Percentiles rank a stretch among this genome's conserved stretches.
phyloP scores from a whole-genome alignment of 2,329 filamentous ascomycete genomes.

The Trichophyton mentagrophytes region DNA sequence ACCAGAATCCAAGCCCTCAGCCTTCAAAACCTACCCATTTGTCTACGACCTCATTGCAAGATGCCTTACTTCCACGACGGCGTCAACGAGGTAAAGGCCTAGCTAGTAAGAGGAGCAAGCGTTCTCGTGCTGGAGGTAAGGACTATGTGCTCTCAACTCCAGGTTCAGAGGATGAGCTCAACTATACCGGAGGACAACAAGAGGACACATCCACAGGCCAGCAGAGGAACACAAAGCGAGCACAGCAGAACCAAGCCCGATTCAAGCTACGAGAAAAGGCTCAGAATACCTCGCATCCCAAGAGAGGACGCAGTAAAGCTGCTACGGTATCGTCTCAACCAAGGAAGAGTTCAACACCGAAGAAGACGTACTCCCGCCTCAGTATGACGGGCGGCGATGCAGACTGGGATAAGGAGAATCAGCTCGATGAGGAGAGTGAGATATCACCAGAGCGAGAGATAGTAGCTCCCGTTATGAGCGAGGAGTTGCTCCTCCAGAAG shows the following conservation, averaged over 20 bases:
- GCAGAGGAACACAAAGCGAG: background rate
- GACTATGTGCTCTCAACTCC: background rate
- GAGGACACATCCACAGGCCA: background rate
- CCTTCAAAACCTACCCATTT: background rate
- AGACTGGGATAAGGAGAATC: constrained; percentile 3
- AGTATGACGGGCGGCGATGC: background rate
- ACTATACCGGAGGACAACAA: background rate
- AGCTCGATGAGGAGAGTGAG: background rate
- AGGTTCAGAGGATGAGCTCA: constrained; percentile 3
- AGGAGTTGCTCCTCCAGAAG: constrained; percentile 25
- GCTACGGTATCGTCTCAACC: background rate
- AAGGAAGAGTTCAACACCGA: background rate
- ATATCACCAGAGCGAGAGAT: background rate
- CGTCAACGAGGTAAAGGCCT: background rate
- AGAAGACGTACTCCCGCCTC: constrained; percentile 7
- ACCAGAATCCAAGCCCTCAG: background rate
- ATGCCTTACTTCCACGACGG: background rate
- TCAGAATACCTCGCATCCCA: constrained; percentile 3
- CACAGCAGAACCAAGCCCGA: constrained; percentile 7
- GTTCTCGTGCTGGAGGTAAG: background rate
- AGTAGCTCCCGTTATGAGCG: constrained; percentile 16
- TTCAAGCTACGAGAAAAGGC: constrained; percentile 13
- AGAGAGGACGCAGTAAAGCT: background rate
- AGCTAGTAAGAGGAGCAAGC: background rate
- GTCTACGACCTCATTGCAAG: constrained; percentile 2